These are phyloP conservation scores for Cyclotella sp. DNA, from an alignment of 108 stramenopile genomes.

Conservation along the genomic window DNA sequence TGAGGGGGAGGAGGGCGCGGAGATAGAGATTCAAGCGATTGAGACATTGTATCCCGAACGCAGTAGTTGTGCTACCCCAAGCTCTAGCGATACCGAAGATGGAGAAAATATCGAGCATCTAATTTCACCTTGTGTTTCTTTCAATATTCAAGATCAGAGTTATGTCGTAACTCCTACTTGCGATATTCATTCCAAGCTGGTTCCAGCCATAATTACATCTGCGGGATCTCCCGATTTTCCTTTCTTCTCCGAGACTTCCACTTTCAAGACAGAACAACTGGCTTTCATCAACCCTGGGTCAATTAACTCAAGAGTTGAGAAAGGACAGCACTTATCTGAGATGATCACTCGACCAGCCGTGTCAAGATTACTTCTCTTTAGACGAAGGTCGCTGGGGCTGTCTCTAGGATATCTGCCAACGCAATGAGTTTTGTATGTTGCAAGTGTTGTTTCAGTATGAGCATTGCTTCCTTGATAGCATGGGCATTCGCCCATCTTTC, in stretches of 20 bases:
- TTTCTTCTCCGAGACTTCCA: constrained; percentile 10
- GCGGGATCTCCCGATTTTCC: constrained; percentile 26
- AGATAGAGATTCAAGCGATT: constrained; percentile 18
- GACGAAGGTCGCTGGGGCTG: constrained; percentile 23
- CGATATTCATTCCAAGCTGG: constrained; percentile 7
- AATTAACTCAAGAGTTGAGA: constrained; percentile 50
- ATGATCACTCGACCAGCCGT: constrained; percentile 91
- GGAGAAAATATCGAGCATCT: not conserved
- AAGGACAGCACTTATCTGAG: constrained; percentile 73
- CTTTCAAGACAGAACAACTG: constrained; percentile 8
- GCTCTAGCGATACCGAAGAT: not conserved
- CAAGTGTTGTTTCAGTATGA: not conserved
- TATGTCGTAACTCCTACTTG: not conserved
- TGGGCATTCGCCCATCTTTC: constrained; percentile 17
- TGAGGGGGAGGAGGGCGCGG: constrained; percentile 44
- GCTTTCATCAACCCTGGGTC: constrained; percentile 2
- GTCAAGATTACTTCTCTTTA: constrained; percentile 73
- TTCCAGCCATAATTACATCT: constrained; percentile 11
- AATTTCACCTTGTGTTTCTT: not conserved
- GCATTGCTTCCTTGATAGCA: constrained; percentile 21
- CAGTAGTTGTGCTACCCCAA: constrained; percentile 3
- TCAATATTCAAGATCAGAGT: not conserved
- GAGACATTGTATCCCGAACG: constrained; percentile 14
- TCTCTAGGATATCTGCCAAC: constrained; percentile 21
- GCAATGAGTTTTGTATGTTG: constrained; percentile 34